Percentiles rank a stretch among this genome's conserved stretches.
These are phyloP conservation scores for Leccinum cinnamomeum DNA, from an alignment of 1,284 basidiomycete genomes.

Conservation along the genomic window DNA sequence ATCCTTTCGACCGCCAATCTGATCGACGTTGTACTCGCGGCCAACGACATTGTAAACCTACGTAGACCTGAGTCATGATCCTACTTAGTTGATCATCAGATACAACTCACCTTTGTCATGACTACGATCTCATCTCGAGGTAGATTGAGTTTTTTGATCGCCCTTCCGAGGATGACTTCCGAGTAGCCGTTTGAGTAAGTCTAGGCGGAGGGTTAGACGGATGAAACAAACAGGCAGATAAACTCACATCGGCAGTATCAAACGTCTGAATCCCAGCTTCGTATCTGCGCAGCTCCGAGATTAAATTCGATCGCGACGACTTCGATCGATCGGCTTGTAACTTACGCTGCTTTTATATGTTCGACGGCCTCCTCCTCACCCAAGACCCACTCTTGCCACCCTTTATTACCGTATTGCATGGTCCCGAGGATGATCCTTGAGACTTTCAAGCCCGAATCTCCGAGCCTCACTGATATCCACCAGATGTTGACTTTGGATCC, in stretches of 20 bases:
- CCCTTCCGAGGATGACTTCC: slow-evolving; percentile 76
- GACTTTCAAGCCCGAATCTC: slow-evolving; percentile 52
- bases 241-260: slow-evolving; percentile 57
- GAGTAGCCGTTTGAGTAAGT: slow-evolving; percentile 72
- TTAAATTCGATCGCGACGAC: slow-evolving; percentile 1
- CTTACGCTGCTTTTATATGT: slow-evolving; percentile 57
- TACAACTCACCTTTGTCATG: slow-evolving; percentile 62
- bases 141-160: slow-evolving; percentile 69
- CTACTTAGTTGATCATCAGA: neutral
- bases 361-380: slow-evolving; percentile 56
- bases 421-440: slow-evolving; percentile 52
- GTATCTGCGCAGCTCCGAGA: slow-evolving; percentile 38
- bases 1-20: slow-evolving; percentile 20
- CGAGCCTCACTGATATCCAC: slow-evolving; percentile 42
- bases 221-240: neutral
- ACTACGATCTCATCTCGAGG: slow-evolving; percentile 77
- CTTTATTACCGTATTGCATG: slow-evolving; percentile 46
- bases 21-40: slow-evolving; percentile 27
- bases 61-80: neutral
- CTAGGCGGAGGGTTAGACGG: slow-evolving; percentile 27
- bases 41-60: slow-evolving; percentile 41
- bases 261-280: slow-evolving; percentile 68
- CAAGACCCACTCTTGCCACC: slow-evolving; percentile 57
- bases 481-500: neutral
- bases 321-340: neutral